Base-by-base conservation (phyloP, 164 flowering plant genomes). In the Platanus orientalis region DNA sequence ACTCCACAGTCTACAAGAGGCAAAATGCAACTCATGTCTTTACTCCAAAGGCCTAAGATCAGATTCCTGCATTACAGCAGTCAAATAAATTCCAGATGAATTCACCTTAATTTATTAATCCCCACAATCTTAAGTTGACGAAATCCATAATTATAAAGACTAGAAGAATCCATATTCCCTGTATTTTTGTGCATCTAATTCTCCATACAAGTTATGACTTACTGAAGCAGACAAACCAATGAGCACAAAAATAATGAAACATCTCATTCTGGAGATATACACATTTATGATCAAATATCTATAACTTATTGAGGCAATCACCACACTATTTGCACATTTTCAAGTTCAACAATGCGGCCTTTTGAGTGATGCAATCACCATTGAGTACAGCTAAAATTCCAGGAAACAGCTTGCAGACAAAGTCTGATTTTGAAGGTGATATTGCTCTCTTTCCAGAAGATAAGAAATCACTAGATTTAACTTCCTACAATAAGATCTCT, bases 21-120 rank as follows among this genome's bases (percentile, higher is more conserved):
- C 73, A 95, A 79, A 66, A 95, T 78, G 17, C 84, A 88, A 71
- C 79, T 80, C 57, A 84, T 78, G 78, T 95, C 92, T 77, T 83
- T 89, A 65, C 80, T 81, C 99, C 99, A 95, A 60, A 89, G 89
- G 63, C 83, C 77, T 64, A 95, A 73, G 61, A 95, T 88, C 64
- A 74, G 69, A 74, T 95, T 95, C 87, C 99, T 95, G 85, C 81
- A 82, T 57, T 23, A 29, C 24, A 56, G 2, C 23, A 68, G 50
- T 25, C 58, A 61, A 36, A 39, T 51, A 47, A 54, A 45, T 61
- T 32, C n/a, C 63, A 65, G 28, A 28, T 26, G 21, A n/a, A 26
- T 51, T 26, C n/a, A n/a, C n/a, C n/a, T n/a, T n/a, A n/a, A 7
- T 20, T 56, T 49, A 20, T 42, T 24, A 16, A 52, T 30, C 45